Base-by-base conservation (phyloP, 2,329 filamentous ascomycete genomes). In the Hypoxylon sp. region DNA sequence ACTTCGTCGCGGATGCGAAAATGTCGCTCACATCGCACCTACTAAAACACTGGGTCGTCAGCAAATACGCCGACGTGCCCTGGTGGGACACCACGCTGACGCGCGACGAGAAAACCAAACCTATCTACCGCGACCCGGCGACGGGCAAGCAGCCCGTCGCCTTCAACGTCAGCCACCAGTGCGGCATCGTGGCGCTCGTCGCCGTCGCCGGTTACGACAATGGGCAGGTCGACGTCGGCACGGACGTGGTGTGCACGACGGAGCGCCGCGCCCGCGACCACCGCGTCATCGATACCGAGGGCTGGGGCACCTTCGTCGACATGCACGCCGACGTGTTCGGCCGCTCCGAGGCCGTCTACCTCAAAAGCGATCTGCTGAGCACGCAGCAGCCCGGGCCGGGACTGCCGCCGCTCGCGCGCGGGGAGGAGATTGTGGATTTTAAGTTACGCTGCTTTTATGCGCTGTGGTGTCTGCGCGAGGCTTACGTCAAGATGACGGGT, bases 161-260 rank as follows among this genome's bases (percentile, higher is more conserved):
- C 68, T 94, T 95, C 84, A 95, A 95, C 79, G 86, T 94, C 60
- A 90, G 88, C 49, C 92, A 95, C 78, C 92, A 95, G 81, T 90
- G 90, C 7, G 92, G 92, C 1, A 81, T 95, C 14, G 92, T 94
- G 0, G 87, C 87, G 1, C 81, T 94, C 30, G 84, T 91, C 11
- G 90, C 90, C 13, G 80, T 84, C 2, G 76, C 78, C 45, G 76
- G 75, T 19, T 78, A 79, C 73, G 72, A 65, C 4, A n/a, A n/a
- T n/a, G 68, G 62, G 53, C n/a, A 75, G 56, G 74, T 80, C 19
- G 80, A 91, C 49, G 84, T 93, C 0, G 92, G 92, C 49, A 86
- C 91, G 2, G 92, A 95, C 77, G 83, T 95, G n/a, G 91, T 94
- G 2, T 93, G 90, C 76, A 89, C 90, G 1, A 84, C 86, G 60